Base-by-base conservation (phyloP, 2,329 filamentous ascomycete species). In the Hirsutella rhossiliensis region DNA sequence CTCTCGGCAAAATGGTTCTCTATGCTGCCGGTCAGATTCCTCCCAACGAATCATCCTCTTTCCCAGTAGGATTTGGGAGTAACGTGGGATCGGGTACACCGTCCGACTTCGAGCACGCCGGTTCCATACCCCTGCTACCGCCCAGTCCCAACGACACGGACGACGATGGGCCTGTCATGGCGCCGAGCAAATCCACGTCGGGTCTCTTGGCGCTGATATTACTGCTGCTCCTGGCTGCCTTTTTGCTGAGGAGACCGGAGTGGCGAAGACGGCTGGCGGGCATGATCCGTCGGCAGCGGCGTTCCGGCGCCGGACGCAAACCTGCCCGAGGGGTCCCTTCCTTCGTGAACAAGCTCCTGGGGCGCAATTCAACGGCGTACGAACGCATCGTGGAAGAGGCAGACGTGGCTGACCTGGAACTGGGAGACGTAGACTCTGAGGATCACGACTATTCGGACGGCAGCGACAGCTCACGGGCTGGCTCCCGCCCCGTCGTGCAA, bases 1-100 rank as follows among this genome's bases (percentile, higher is more conserved):
- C 92, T 0, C 68, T 98, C 5, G 92, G 92, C 1, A 95, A 96
- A 59, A 96, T 97, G 75, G 78, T 98, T 7, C 75, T 98, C 5
- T 97, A 97, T 54, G 92, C 92, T 5, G 82, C 90, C 1, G 92
- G 87, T 4, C 87, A 96, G 60, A 73, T 98, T 6, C 82, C 85
- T 1, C 75, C 86, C 0, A 64, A 71, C 7, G 34, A 28, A 19
- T 72, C 69, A 2, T 67, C 61, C 1, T 52, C 57, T 2, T 67
- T 89, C 2, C 87, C 89, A 0, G 92, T 98, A 11, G 92, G 92
- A 0, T 97, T 97, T 58, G 92, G 92, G 45, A 87, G 81, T 64
- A 98, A 98, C 56, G 68, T 73, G n/a, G 68, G 69, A 34, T 71
- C 70, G 8, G 71, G 68, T 5, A 72, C 82, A 3, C 82, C 87